phyloP scores from a whole-genome alignment of 2,329 filamentous ascomycete species.

The Lomentospora prolificans region DNA sequence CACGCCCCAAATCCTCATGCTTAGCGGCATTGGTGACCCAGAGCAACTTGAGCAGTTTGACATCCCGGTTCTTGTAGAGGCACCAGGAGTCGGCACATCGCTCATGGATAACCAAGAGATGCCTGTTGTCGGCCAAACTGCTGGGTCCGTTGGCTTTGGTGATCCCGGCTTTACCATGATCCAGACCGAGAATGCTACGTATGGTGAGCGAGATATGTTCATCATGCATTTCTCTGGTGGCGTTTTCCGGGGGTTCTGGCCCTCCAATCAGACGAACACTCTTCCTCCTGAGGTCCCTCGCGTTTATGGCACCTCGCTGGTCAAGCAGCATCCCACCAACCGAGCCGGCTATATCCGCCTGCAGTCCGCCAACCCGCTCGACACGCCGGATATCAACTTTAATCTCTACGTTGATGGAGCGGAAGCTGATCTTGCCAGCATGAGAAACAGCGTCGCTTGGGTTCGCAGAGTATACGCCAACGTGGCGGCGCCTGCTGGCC shows the following conservation, averaged over 20 bases:
- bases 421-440: conserved; percentile 30
- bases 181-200: conserved; percentile 9
- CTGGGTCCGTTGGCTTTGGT: conserved; percentile 7
- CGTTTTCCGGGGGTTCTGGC: conserved; percentile 9
- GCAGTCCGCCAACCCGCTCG: conserved; percentile 48
- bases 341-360: conserved; percentile 51
- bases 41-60: conserved; percentile 29
- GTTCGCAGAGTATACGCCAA: conserved; percentile 15
- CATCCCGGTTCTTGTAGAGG: conserved; percentile 33
- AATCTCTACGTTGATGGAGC: conserved; percentile 41
- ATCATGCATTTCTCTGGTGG: conserved; percentile 6
- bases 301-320: conserved; percentile 5
- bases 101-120: conserved; percentile 35
- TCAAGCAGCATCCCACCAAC: conserved; percentile 26
- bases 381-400: conserved; percentile 53
- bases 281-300: not conserved
- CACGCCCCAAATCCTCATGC: conserved; percentile 39
- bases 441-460: conserved; percentile 23
- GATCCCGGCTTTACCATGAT: conserved; percentile 5
- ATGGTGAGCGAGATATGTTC: conserved; percentile 9
- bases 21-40: conserved; percentile 37
- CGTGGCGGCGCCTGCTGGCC: conserved; percentile 7
- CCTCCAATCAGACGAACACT: conserved; percentile 6
- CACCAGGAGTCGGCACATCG: conserved; percentile 38
- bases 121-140: conserved; percentile 21